Evolutionary conservation across 441 rosid genomes (phyloP).

Genomic region (Rhodomyrtus psidioides): DNA sequence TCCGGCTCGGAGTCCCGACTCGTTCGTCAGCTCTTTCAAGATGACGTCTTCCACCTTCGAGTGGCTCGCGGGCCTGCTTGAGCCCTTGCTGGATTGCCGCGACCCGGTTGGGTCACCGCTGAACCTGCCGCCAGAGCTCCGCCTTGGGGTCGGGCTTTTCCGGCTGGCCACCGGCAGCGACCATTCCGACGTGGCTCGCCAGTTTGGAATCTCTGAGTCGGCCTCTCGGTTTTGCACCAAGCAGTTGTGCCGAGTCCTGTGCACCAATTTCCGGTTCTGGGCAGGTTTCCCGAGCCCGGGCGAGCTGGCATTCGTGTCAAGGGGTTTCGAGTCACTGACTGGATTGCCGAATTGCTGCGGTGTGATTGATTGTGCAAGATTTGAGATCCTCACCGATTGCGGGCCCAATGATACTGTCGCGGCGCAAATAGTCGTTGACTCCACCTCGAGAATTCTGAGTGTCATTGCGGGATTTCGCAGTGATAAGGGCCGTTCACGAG

Average conservation of each 20-base stretch:
- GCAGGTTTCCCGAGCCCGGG: conserved; percentile 35
- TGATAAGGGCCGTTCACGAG: conserved; percentile 21
- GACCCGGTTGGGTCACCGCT: conserved; percentile 49
- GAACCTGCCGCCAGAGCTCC: conserved; percentile 42
- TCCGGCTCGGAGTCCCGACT: conserved; percentile 24
- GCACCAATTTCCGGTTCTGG: conserved; percentile 66
- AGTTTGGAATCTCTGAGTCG: conserved; percentile 46
- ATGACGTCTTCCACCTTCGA: conserved; percentile 51
- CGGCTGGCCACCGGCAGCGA: conserved; percentile 37
- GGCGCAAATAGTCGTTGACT: conserved; percentile 52
- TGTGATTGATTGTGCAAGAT: conserved; percentile 31
- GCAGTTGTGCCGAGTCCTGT: conserved; percentile 54
- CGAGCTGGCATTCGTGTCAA: conserved; percentile 34
- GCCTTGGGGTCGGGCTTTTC: conserved; percentile 46
- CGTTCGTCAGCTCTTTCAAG: conserved; percentile 30
- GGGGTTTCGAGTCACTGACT: conserved; percentile 25
- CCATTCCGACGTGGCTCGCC: conserved; percentile 30
- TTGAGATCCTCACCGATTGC: conserved; percentile 10
- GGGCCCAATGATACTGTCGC: conserved; percentile 18
- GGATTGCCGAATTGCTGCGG: conserved; percentile 57
- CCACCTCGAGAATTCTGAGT: conserved; percentile 43
- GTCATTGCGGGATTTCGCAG: conserved; percentile 46
- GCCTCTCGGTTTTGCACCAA: conserved; percentile 45
- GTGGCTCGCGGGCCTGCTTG: conserved; percentile 69
- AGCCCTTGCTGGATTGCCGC: conserved; percentile 60